Evolutionary conservation across 345 rosid species (phyloP), one percentile per base, ranked within the genome.

Genomic region (Aegle marmelos): DNA sequence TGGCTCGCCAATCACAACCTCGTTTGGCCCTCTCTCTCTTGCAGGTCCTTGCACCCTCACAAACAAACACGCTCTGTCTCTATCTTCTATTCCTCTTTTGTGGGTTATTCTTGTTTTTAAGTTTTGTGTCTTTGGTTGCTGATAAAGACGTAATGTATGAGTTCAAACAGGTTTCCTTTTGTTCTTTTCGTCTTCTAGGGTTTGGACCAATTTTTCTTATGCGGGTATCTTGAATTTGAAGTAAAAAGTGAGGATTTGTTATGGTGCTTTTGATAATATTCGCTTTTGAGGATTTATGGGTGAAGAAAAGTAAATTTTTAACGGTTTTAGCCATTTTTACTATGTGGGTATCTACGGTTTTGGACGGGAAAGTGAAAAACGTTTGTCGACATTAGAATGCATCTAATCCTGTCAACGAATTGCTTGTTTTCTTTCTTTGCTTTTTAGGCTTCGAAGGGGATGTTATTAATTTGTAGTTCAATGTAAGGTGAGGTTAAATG

Each of bases 21-120:
- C 73, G 75, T 83, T 72, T 87, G 89, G 87, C 90, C 88, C 9
- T 87, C 88, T 41, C 90, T 77, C 34, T 90, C 93, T 70, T 90
- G 91, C 84, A 84, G 93, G 91, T 88, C 63, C 72, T 68, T 50
- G 16, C 78, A 39, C 70, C 21, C 27, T 45, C 50, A 10, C 50
- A 3, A 3, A 36, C 56, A 17, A 17, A 6, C 28, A 28, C 60
- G 16, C 75, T 19, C 22, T 34, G 56, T 28, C 48, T 0, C 57
- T 37, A 7, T 68, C 21, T 34, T 57, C 59, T 2, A 62, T 63
- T 9, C 75, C 30, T 65, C 56, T 82, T 70, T 72, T 76, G 80
- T 81, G 77, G 25, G 36, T 4, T 17, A 17, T 72, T 14, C 39
- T 8, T 22, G 33, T 63, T 64, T 45, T 27, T 2, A 21, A 4